These are phyloP conservation scores for Trypanosoma scelopori DNA, from an alignment of 208 protist species.

Conservation along the genomic window DNA sequence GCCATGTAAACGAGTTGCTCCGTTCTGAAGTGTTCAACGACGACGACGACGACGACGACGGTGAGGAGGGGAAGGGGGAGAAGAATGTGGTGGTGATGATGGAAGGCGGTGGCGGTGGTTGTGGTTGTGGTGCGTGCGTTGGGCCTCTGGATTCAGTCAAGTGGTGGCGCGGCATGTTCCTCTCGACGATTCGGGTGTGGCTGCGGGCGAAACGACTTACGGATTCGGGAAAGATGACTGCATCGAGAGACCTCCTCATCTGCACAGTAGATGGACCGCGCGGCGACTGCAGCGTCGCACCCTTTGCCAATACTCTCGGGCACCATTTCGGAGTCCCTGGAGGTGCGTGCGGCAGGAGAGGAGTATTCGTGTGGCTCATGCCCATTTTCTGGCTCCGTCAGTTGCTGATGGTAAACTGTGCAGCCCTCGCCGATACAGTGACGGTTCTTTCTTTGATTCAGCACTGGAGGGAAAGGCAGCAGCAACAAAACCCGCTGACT, in stretches of 20 bases:
- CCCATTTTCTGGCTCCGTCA: conserved; percentile 21
- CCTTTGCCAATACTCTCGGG: not conserved
- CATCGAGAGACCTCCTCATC: conserved; percentile 13
- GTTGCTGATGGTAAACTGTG: conserved; percentile 26
- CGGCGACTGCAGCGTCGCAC: not conserved
- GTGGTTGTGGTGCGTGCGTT: not conserved
- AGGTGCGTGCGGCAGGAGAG: not conserved
- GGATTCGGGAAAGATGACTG: conserved; percentile 15
- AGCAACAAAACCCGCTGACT: not conserved
- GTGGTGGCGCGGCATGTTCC: not conserved
- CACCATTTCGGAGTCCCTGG: not conserved
- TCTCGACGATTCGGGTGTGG: conserved; percentile 9
- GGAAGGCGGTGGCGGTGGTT: not conserved
- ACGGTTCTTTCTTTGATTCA: conserved; percentile 11
- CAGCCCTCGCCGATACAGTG: conserved; percentile 14
- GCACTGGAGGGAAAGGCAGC: not conserved
- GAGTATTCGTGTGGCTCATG: not conserved
- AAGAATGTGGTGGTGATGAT: not conserved
- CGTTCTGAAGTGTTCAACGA: not conserved
- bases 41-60: not conserved
- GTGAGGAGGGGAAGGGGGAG: not conserved
- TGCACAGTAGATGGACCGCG: conserved; percentile 3
- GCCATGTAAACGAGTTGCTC: not conserved
- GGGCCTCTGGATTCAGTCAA: not conserved
- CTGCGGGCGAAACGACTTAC: conserved; percentile 18